Evolutionary conservation across 176 grass and related monocot genomes (phyloP).

Genomic region (Carex myosuroides): DNA sequence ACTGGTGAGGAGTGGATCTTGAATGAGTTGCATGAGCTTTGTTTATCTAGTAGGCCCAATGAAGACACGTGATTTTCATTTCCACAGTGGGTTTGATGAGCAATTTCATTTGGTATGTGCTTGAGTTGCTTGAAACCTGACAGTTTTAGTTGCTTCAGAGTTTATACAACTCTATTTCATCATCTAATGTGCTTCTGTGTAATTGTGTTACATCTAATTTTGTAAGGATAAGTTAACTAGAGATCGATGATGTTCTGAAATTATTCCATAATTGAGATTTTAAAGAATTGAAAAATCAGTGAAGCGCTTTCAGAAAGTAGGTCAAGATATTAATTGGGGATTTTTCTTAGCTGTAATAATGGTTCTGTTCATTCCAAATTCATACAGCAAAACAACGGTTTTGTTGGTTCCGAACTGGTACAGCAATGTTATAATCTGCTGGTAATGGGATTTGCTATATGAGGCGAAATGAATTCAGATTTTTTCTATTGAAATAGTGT

Average conservation of each 20-base stretch:
- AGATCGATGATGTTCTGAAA: not conserved
- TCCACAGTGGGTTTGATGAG: not conserved
- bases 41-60: constrained; percentile 53
- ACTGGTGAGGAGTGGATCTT: constrained; percentile 98
- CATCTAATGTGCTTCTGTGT: not conserved
- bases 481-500: not conserved
- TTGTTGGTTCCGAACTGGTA: not conserved
- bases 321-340: not conserved
- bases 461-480: not conserved
- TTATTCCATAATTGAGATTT: not conserved
- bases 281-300: not conserved
- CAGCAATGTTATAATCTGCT: not conserved
- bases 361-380: not conserved
- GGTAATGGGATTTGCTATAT: not conserved
- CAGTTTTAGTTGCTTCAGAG: not conserved
- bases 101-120: not conserved
- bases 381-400: not conserved
- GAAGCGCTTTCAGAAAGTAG: not conserved
- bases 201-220: not conserved
- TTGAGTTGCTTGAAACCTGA: not conserved
- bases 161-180: not conserved
- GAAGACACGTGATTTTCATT: constrained; percentile 35
- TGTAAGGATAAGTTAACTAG: not conserved
- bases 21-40: constrained; percentile 96
- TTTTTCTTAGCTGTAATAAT: not conserved